These are phyloP conservation scores for Leishmania martiniquensis DNA, from an alignment of 208 protist genomes.

Conservation along the genomic window DNA sequence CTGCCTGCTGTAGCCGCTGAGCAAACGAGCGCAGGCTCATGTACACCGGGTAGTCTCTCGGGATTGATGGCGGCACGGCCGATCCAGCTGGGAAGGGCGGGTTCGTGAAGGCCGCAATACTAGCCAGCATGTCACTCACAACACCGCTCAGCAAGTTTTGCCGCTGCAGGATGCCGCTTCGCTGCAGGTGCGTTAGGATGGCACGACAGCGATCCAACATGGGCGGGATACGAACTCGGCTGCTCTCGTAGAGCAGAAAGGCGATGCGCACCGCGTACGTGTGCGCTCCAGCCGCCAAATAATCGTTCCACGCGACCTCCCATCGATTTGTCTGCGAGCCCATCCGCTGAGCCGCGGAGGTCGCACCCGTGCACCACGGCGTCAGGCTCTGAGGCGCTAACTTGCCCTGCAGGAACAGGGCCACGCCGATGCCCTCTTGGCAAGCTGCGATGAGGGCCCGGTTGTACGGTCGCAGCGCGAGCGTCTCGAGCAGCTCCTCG, in stretches of 20 bases:
- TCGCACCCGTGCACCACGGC: conserved; percentile 55
- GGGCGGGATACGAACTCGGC: conserved; percentile 60
- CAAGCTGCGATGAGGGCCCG: conserved; percentile 65
- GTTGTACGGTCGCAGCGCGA: conserved; percentile 69
- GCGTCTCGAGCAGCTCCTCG: conserved; percentile 68
- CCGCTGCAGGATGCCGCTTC: conserved; percentile 40
- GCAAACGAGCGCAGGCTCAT: conserved; percentile 59
- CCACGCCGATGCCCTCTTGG: conserved; percentile 79
- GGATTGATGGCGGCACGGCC: conserved; percentile 36
- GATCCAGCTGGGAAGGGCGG: conserved; percentile 61
- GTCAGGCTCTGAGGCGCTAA: conserved; percentile 50
- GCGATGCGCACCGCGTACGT: conserved; percentile 59
- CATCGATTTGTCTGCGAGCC: conserved; percentile 57
- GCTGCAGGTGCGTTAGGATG: conserved; percentile 52
- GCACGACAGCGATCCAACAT: conserved; percentile 48
- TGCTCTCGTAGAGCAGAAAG: conserved; percentile 72
- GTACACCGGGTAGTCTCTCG: conserved; percentile 49
- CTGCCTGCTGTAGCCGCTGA: conserved; percentile 48
- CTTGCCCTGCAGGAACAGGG: conserved; percentile 50
- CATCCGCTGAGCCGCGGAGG: conserved; percentile 38
- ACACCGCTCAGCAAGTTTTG: conserved; percentile 50
- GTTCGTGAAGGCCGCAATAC: conserved; percentile 62
- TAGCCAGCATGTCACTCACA: conserved; percentile 66
- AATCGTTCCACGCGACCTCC: conserved; percentile 76
- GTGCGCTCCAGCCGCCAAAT: conserved; percentile 42